Percentiles rank a stretch among this genome's conserved stretches.
Conservation (phyloP, 2,329 filamentous ascomycete species). For the Samsoniella hepiali region DNA sequence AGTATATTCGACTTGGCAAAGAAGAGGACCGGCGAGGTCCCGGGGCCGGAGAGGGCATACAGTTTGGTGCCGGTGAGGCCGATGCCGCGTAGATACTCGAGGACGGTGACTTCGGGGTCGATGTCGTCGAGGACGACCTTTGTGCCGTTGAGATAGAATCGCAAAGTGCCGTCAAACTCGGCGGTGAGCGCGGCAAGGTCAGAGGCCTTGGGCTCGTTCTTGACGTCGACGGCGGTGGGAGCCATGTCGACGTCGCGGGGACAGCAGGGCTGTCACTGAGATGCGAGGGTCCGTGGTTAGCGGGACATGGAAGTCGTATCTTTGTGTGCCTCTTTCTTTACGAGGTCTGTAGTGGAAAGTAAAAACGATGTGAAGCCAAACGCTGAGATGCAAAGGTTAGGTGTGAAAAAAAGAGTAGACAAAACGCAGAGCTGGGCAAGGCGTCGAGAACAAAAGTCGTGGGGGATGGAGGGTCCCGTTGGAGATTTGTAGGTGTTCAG, state of each 20-base stretch:
- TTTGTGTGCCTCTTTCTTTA: too few relatives aligned
- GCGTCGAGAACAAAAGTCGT: neutral
- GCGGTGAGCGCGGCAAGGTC: slow-evolving; percentile 57
- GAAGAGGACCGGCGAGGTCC: too few relatives aligned
- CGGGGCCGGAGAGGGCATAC: slow-evolving; percentile 34
- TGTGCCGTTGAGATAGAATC: slow-evolving; percentile 94
- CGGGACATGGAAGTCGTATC: neutral
- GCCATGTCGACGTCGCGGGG: slow-evolving; percentile 42
- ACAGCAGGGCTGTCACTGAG: slow-evolving; percentile 1
- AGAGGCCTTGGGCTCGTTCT: slow-evolving; percentile 36
- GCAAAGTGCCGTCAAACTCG: slow-evolving; percentile 78
- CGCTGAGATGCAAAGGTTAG: neutral
- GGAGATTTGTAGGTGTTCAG: slow-evolving; percentile 2
- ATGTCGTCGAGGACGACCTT: slow-evolving; percentile 80
- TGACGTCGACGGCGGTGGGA: slow-evolving; percentile 52
- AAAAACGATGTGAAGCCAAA: too few relatives aligned
- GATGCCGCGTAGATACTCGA: slow-evolving; percentile 90
- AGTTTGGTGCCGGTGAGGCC: slow-evolving; percentile 94
- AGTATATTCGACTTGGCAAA: neutral
- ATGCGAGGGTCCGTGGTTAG: neutral
- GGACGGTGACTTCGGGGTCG: slow-evolving; percentile 85
- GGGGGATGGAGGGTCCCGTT: neutral
- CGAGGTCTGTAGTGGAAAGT: neutral
- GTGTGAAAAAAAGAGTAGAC: neutral
- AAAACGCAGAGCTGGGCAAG: neutral